Conservation (phyloP, 495 filamentous ascomycete species). For the Cercophora newfieldiana region DNA sequence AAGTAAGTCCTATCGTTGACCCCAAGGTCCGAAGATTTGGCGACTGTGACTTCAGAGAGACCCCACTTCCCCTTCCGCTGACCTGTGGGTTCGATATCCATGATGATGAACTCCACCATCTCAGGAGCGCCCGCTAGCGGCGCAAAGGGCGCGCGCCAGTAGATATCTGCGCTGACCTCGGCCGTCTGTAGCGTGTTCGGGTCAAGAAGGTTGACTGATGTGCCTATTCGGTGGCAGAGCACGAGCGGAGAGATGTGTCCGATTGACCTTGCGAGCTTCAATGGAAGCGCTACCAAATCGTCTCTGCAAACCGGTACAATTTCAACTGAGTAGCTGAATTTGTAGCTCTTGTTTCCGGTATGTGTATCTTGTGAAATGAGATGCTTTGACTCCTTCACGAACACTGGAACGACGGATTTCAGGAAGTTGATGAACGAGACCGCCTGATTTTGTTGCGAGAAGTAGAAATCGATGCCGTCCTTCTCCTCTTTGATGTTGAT, state of each 20-base stretch:
- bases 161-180: slow-evolving; percentile 75
- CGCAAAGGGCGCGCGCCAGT: slow-evolving; percentile 85
- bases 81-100: slow-evolving; percentile 87
- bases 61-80: slow-evolving; percentile 75
- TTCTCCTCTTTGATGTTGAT: slow-evolving; percentile 96
- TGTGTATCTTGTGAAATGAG: slow-evolving; percentile 93
- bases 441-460: slow-evolving; percentile 81
- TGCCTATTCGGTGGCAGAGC: slow-evolving; percentile 87
- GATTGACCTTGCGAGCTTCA: slow-evolving; percentile 78
- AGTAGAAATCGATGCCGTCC: slow-evolving; percentile 95
- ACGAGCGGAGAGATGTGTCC: slow-evolving; percentile 72
- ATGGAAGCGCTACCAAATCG: slow-evolving; percentile 87
- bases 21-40: slow-evolving; percentile 85
- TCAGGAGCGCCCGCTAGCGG: slow-evolving; percentile 81
- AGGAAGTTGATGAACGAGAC: slow-evolving; percentile 93
- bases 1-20: slow-evolving; percentile 83
- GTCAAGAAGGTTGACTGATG: slow-evolving; percentile 84
- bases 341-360: slow-evolving; percentile 84
- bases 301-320: slow-evolving; percentile 95
- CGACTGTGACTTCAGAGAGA: slow-evolving; percentile 83
- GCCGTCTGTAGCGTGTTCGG: slow-evolving; percentile 87
- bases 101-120: slow-evolving; percentile 86
- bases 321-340: slow-evolving; percentile 84
- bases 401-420: slow-evolving; percentile 72
- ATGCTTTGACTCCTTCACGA: slow-evolving; percentile 83